These are phyloP conservation scores for Blepharisma japonicum DNA, from an alignment of 73 alveolate species.

Conservation along the genomic window DNA sequence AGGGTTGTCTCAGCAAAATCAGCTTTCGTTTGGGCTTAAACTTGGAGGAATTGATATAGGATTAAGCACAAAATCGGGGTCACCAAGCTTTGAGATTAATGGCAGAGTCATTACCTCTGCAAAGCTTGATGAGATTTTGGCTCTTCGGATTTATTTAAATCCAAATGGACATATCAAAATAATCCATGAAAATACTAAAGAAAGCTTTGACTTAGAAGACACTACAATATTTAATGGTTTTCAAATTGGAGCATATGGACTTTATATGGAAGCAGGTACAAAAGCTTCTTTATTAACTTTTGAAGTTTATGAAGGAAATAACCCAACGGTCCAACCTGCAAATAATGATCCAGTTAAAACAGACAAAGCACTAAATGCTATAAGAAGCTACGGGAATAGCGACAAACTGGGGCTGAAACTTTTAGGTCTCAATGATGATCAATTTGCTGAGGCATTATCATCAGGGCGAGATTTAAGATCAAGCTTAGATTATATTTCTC, in stretches of 20 bases:
- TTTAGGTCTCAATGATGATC: slow-evolving; percentile 4
- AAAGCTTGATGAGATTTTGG: no score
- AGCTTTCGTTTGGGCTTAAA: neutral
- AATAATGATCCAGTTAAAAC: neutral
- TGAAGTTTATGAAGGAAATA: neutral
- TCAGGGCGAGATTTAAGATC: no score
- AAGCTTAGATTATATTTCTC: no score
- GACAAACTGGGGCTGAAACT: neutral
- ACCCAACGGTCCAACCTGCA: neutral
- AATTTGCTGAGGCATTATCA: no score
- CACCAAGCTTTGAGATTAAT: neutral
- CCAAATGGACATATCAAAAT: no score
- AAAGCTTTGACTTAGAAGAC: neutral
- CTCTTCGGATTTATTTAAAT: no score
- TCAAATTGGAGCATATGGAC: slow-evolving; percentile 5
- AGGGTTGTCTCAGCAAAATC: neutral
- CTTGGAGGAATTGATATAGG: neutral
- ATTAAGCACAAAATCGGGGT: neutral
- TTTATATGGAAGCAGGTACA: slow-evolving; percentile 3
- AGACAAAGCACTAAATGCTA: neutral
- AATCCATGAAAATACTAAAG: no score
- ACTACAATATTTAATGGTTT: neutral
- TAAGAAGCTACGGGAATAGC: neutral
- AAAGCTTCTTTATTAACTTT: neutral
- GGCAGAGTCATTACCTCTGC: no score